These are phyloP conservation scores for Pulveroboletus sp. DNA, from an alignment of 768 basidiomycete species.

Conservation along the genomic window DNA sequence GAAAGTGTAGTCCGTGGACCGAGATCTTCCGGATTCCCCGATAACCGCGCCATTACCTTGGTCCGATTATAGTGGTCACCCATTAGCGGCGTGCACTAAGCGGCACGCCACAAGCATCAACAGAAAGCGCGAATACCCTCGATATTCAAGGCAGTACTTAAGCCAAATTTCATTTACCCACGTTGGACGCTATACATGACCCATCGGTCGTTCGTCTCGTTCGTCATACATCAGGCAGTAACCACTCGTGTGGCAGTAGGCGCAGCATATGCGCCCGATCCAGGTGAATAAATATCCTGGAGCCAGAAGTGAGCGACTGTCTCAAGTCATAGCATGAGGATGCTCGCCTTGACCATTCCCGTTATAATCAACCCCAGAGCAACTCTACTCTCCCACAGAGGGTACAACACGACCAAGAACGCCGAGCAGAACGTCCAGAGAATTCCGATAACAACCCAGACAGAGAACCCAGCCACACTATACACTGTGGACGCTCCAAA, in stretches of 20 bases:
- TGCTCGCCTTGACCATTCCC: constrained; percentile 60
- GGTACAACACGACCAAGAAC: constrained; percentile 75
- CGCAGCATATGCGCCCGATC: constrained; percentile 37
- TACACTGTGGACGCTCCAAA: constrained; percentile 80
- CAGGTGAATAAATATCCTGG: constrained; percentile 40
- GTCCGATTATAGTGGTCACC: background rate
- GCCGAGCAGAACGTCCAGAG: constrained; percentile 80
- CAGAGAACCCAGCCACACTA: constrained; percentile 56
- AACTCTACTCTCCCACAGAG: constrained; percentile 75
- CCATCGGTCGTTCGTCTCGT: background rate
- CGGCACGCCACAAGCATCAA: no score
- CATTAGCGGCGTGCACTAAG: no score
- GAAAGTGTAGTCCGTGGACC: constrained; percentile 27
- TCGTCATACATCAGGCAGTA: background rate
- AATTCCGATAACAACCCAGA: constrained; percentile 80
- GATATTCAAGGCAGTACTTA: no score
- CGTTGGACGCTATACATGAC: background rate
- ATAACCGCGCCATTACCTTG: constrained; percentile 25
- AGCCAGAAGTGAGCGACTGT: background rate
- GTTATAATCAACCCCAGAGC: constrained; percentile 55
- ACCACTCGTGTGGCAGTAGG: background rate
- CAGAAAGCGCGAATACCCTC: no score
- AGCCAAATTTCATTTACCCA: background rate
- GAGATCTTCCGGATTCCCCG: constrained; percentile 33
- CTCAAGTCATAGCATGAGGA: background rate